Evolutionary conservation across 352 stramenopile genomes (phyloP).

Genomic region (Aphanomyces euteiches): DNA sequence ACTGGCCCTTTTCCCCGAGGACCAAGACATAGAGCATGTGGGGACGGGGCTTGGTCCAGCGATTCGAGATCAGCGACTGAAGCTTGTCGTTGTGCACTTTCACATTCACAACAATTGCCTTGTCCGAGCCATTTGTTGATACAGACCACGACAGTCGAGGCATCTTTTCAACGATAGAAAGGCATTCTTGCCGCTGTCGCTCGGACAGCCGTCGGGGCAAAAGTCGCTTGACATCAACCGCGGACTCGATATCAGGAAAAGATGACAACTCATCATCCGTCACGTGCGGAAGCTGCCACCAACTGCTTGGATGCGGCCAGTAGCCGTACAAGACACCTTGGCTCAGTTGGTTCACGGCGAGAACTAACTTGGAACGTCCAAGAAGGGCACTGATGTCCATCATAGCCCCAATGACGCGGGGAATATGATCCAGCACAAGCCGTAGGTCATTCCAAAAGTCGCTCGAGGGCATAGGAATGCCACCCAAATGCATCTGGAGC

Average conservation of each 20-base stretch:
- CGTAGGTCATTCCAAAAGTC: slow-evolving; percentile 98
- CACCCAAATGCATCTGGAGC: slow-evolving; percentile 93
- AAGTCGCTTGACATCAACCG: not conserved
- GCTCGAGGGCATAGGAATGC: slow-evolving; percentile 91
- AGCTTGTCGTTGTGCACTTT: slow-evolving; percentile 14
- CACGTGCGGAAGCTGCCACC: slow-evolving; percentile 18
- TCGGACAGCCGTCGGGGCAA: slow-evolving; percentile 12
- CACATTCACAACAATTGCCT: not conserved
- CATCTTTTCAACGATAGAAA: slow-evolving; percentile 9
- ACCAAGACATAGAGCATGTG: slow-evolving; percentile 20
- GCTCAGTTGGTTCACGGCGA: not conserved
- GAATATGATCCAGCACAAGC: slow-evolving; percentile 93
- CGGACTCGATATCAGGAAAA: not conserved
- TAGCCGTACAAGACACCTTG: slow-evolving; percentile 12
- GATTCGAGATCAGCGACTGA: slow-evolving; percentile 16
- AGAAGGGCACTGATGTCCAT: slow-evolving; percentile 82
- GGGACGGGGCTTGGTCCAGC: slow-evolving; percentile 15
- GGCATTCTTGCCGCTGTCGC: not conserved
- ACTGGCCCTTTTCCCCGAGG: not conserved
- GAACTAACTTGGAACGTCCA: not conserved
- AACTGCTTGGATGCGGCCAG: slow-evolving; percentile 7
- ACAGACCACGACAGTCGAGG: not conserved
- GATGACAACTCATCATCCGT: not conserved
- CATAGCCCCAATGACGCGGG: slow-evolving; percentile 91
- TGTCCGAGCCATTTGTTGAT: not conserved